Base-by-base conservation (phyloP, 2,329 filamentous ascomycete species). In the Penicillium thymicola region DNA sequence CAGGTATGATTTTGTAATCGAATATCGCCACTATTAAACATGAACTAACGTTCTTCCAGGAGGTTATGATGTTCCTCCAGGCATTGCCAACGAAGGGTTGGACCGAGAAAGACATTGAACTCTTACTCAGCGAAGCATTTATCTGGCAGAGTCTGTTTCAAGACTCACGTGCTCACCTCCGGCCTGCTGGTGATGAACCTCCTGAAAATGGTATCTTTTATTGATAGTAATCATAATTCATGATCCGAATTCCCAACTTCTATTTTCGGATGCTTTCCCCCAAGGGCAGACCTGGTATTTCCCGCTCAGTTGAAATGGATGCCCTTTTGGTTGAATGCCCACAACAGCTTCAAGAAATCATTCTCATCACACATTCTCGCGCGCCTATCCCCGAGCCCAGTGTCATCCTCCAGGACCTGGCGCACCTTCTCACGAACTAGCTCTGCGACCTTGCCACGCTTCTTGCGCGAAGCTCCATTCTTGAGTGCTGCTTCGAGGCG, bases 21-120 rank as follows among this genome's bases (percentile, higher is more conserved):
- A 36, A 30, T 21, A 16, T 47, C 40, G 28, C 27, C 27, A 14
- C 5, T 23, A 28, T 53, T 27, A 60, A 41, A 59, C 18, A 16
- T n/a, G 28, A 16, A 54, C 59, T 69, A 55, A 69, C 51, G 11
- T 48, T n/a, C 27, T 23, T 25, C n/a, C 83, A 97, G 78, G 93
- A 97, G 74, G 88, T 96, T 58, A 97, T 99, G 92, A 99, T 99
- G 93, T 99, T 99, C 71, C 79, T 99, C 53, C 94, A 99, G 76
- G 90, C 91, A 43, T 79, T 99, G 55, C 94, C 95, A 3, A 99
- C 95, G 7, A 88, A 89, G 65, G 84, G 88, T 53, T 99, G 94
- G 94, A 97, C 91, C 1, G 94, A 97, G 72, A 97, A 97, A 78
- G 94, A 99, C 70, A 96, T 99, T 67, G 94, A 97, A 74, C 82